Percentiles rank a stretch among this genome's conserved stretches.
Conservation (phyloP, 2,329 filamentous ascomycete genomes). For the Huntiella omanensis region DNA sequence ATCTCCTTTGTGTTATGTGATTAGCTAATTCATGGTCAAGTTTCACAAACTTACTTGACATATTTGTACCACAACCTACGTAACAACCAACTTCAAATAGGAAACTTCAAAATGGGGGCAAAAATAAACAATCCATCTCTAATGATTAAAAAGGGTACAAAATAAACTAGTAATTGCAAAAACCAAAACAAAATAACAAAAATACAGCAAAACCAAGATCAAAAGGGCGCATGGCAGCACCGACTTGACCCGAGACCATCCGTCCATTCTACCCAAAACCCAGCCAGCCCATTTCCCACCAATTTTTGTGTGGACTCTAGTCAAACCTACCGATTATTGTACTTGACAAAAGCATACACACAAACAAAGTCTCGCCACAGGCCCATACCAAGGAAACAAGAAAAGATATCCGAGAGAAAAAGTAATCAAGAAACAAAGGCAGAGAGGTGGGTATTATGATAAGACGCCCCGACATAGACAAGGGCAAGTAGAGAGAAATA, state of each 20-base stretch:
- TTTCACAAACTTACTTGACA: too few relatives aligned
- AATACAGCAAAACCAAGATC: background rate
- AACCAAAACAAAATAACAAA: background rate
- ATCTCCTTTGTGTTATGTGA: too few relatives aligned
- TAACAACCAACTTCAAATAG: background rate
- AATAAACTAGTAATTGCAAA: constrained; percentile 1
- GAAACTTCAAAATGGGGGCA: background rate
- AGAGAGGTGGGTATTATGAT: constrained; percentile 6
- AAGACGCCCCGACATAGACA: constrained; percentile 2
- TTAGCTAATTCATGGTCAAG: too few relatives aligned
- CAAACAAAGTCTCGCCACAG: background rate
- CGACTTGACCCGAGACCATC: background rate
- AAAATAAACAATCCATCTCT: background rate
- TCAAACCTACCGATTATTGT: background rate
- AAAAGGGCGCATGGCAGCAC: background rate
- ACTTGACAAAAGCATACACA: background rate
- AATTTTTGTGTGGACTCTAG: background rate
- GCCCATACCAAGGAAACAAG: background rate
- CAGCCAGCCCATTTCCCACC: background rate
- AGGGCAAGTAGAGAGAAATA: constrained; percentile 5
- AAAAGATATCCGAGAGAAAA: background rate
- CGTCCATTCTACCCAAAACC: background rate
- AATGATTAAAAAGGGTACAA: constrained; percentile 2
- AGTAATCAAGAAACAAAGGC: constrained; percentile 2
- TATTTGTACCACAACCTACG: too few relatives aligned